These are phyloP conservation scores for Colletotrichum coccodes DNA, from an alignment of 2,329 filamentous ascomycete species.

Conservation along the genomic window DNA sequence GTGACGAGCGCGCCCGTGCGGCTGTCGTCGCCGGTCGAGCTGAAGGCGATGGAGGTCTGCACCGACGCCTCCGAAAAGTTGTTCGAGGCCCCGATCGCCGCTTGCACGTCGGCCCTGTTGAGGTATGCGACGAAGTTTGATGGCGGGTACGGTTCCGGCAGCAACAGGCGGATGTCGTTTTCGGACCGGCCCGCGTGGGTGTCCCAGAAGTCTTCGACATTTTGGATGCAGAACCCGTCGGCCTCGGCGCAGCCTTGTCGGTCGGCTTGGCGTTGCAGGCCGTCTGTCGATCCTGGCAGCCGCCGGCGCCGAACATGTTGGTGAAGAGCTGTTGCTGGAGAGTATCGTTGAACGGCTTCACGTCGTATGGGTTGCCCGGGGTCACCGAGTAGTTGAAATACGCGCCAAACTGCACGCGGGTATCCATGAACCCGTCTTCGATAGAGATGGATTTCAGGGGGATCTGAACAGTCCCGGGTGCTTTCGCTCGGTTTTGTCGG, in stretches of 20 bases:
- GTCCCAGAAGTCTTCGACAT: slow-evolving; percentile 15
- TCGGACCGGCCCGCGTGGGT: slow-evolving; percentile 1
- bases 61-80: slow-evolving; percentile 10
- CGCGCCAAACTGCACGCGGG: slow-evolving; percentile 13
- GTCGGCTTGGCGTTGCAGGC: slow-evolving; percentile 2
- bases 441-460: slow-evolving; percentile 20
- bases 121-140: slow-evolving; percentile 9
- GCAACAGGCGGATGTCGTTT: slow-evolving; percentile 8
- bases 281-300: slow-evolving; percentile 2
- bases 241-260: slow-evolving; percentile 11
- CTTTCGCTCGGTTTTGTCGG: background rate
- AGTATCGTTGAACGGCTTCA: slow-evolving; percentile 7
- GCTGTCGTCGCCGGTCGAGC: slow-evolving; percentile 22
- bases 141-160: background rate
- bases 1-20: slow-evolving; percentile 8
- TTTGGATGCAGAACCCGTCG: slow-evolving; percentile 1
- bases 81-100: slow-evolving; percentile 17
- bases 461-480: background rate
- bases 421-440: slow-evolving; percentile 25
- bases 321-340: slow-evolving; percentile 6
- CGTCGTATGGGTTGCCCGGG: slow-evolving; percentile 12
- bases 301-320: slow-evolving; percentile 10
- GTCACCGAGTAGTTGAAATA: slow-evolving; percentile 23
- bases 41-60: background rate
- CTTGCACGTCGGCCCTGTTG: slow-evolving; percentile 13